Evolutionary conservation across 2,329 filamentous ascomycete species (phyloP).

Genomic region (Penicillium digitatum): DNA sequence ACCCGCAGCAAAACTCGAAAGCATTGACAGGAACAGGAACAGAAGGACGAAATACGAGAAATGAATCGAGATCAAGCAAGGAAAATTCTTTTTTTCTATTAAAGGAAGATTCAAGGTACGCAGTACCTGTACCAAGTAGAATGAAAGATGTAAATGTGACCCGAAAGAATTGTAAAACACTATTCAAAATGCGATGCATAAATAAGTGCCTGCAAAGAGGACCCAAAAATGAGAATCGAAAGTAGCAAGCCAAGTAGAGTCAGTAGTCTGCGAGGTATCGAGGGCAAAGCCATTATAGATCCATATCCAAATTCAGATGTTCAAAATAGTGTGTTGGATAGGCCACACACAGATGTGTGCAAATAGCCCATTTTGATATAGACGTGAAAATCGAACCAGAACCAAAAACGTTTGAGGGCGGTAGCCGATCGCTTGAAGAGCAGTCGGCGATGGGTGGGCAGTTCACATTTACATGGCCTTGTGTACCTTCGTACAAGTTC

Average conservation of each 20-base stretch:
- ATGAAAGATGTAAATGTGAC: background rate
- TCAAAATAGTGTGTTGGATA: background rate
- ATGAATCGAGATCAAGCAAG: background rate
- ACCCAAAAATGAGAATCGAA: background rate
- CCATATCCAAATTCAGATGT: background rate
- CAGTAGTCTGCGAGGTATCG: slow-evolving; percentile 11
- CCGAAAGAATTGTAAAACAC: background rate
- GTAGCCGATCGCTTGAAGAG: background rate
- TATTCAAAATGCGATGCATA: background rate
- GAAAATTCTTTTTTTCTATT: background rate
- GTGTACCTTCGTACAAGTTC: slow-evolving; percentile 2
- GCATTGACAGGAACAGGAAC: background rate
- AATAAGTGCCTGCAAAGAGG: background rate
- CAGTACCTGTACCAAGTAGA: background rate
- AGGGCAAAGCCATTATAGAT: background rate
- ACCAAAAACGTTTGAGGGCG: background rate
- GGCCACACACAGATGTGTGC: background rate
- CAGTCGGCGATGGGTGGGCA: background rate
- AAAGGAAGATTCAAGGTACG: background rate
- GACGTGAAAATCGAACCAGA: background rate
- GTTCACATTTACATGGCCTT: background rate
- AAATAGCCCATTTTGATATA: background rate
- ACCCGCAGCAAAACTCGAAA: background rate
- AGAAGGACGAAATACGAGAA: background rate
- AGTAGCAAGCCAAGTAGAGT: slow-evolving; percentile 6